Percentiles rank a stretch among this genome's conserved stretches.
Evolutionary conservation across 2,329 filamentous ascomycete species (phyloP).

Genomic region (Bipolaris cookei): DNA sequence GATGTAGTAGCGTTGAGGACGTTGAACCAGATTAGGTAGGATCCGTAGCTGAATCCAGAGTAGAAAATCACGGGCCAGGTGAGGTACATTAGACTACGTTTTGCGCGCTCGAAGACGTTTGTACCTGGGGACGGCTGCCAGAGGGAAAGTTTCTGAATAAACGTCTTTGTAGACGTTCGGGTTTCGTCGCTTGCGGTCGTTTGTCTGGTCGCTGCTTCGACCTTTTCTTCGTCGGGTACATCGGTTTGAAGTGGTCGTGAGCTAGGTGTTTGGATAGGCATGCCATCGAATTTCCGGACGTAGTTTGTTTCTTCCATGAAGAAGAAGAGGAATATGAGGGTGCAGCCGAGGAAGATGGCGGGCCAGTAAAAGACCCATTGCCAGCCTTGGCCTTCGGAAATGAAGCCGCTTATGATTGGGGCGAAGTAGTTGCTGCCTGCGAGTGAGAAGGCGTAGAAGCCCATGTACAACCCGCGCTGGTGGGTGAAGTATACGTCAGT

Average conservation of each 20-base stretch:
- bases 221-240: constrained; percentile 29
- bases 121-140: constrained; percentile 30
- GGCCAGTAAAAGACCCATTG: constrained; percentile 56
- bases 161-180: constrained; percentile 20
- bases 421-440: constrained; percentile 48
- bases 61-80: constrained; percentile 47
- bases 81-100: constrained; percentile 34
- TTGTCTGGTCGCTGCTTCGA: constrained; percentile 26
- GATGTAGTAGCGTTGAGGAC: constrained; percentile 38
- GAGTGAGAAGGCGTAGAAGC: constrained; percentile 42
- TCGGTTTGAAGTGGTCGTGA: constrained; percentile 6
- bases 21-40: constrained; percentile 39
- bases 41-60: constrained; percentile 35
- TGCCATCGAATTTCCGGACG: constrained; percentile 43
- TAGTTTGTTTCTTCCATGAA: constrained; percentile 68
- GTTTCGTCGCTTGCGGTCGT: constrained; percentile 20
- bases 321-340: constrained; percentile 62
- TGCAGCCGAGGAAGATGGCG: constrained; percentile 59
- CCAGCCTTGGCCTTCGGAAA: constrained; percentile 46
- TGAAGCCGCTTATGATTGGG: constrained; percentile 47
- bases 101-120: constrained; percentile 28
- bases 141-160: constrained; percentile 28
- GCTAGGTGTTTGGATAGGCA: constrained; percentile 13
- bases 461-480: constrained; percentile 42
- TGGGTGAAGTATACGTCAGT: constrained; percentile 51